Evolutionary conservation across 441 rosid species (phyloP).

Genomic region (Bruguiera hainesii): DNA sequence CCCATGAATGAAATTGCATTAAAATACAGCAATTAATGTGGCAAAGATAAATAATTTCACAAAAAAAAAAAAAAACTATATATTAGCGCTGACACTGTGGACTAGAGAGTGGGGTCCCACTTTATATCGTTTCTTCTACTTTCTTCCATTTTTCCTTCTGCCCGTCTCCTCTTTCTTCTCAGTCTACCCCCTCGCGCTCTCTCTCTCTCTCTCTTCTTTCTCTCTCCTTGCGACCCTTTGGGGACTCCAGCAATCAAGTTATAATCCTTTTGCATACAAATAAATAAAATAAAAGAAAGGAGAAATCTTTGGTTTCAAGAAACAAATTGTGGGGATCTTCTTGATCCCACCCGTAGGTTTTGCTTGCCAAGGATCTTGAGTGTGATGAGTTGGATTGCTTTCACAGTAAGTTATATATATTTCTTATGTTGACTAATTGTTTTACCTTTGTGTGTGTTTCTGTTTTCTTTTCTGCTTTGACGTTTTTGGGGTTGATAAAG

Average conservation of each 20-base stretch:
- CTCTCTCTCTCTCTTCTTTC: background rate
- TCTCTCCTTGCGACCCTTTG: constrained; percentile 4
- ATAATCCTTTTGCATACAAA: background rate
- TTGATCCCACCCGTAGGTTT: too few species aligned
- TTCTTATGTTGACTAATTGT: constrained; percentile 19
- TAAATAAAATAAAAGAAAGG: background rate
- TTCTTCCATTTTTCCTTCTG: too few species aligned
- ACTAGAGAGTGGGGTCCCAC: constrained; percentile 20
- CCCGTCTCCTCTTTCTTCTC: background rate
- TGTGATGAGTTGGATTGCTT: constrained; percentile 30
- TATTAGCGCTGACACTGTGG: background rate
- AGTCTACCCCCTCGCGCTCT: background rate
- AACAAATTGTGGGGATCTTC: background rate
- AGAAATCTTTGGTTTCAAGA: background rate
- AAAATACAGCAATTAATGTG: too few species aligned
- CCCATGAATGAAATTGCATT: too few species aligned
- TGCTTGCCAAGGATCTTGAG: constrained; percentile 17
- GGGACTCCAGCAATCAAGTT: constrained; percentile 2
- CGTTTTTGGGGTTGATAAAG: background rate
- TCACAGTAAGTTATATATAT: constrained; percentile 42
- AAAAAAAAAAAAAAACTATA: too few species aligned
- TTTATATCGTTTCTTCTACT: constrained; percentile 7
- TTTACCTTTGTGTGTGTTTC: constrained; percentile 4
- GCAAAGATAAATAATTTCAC: too few species aligned
- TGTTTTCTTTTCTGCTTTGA: constrained; percentile 1